Evolutionary conservation across 805 yeast genomes (phyloP).

Genomic region (Suhomyces sp.): DNA sequence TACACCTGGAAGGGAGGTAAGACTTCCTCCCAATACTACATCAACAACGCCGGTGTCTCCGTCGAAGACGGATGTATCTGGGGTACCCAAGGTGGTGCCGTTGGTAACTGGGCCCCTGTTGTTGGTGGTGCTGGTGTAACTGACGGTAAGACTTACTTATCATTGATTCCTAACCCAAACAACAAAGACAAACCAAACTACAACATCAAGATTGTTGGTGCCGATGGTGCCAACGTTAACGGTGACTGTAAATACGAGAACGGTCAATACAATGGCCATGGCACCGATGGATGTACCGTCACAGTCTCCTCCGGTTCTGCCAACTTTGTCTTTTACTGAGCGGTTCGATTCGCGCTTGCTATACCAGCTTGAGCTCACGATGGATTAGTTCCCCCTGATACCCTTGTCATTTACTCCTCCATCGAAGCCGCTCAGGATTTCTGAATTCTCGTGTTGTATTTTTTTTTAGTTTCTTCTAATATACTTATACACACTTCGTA

Average conservation of each 20-base stretch:
- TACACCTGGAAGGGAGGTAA: slow-evolving; percentile 61
- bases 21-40: slow-evolving; percentile 74
- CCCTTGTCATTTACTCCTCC: too few relatives aligned
- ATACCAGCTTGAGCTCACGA: too few relatives aligned
- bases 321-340: slow-evolving; percentile 54
- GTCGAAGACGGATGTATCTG: slow-evolving; percentile 69
- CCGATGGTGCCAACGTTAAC: slow-evolving; percentile 34
- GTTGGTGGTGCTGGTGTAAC: slow-evolving; percentile 75
- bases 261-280: slow-evolving; percentile 49
- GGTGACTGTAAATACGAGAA: slow-evolving; percentile 45
- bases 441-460: too few relatives aligned
- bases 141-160: slow-evolving; percentile 60
- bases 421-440: too few relatives aligned
- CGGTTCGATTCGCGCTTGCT: too few relatives aligned
- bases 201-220: slow-evolving; percentile 45
- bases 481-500: slow-evolving; percentile 1
- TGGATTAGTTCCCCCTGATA: too few relatives aligned
- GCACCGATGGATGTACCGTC: slow-evolving; percentile 79
- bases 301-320: slow-evolving; percentile 61
- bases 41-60: slow-evolving; percentile 73
- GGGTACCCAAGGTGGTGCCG: slow-evolving; percentile 58
- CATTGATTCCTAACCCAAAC: slow-evolving; percentile 78
- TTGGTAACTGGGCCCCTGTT: slow-evolving; percentile 81
- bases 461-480: slow-evolving; percentile 1
- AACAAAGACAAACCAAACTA: slow-evolving; percentile 46